Percentiles rank a stretch among this genome's conserved stretches.
These are phyloP conservation scores for Dioszegia aurantiaca DNA, from an alignment of 768 basidiomycete genomes.

Conservation along the genomic window DNA sequence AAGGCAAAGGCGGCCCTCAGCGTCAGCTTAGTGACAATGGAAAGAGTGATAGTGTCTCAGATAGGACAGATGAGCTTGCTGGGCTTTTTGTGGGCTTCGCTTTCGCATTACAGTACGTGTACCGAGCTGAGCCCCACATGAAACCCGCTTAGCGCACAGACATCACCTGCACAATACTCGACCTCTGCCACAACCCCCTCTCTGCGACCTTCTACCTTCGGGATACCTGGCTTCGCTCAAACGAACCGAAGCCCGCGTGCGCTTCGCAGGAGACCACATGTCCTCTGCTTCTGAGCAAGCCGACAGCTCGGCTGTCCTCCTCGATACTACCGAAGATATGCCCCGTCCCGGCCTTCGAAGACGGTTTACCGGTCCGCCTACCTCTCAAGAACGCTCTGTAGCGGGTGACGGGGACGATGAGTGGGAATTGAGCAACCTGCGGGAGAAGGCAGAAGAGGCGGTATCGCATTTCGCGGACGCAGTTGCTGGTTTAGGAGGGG, in stretches of 20 bases:
- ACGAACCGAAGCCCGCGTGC: conserved; percentile 47
- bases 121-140: background rate
- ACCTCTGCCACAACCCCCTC: conserved; percentile 44
- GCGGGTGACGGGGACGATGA: conserved; percentile 21
- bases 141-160: conserved; percentile 18
- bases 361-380: conserved; percentile 35
- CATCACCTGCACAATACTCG: conserved; percentile 45
- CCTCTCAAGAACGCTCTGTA: conserved; percentile 20
- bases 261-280: conserved; percentile 41
- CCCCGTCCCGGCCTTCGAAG: conserved; percentile 34
- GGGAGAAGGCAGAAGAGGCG: conserved; percentile 35
- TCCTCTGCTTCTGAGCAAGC: background rate
- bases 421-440: conserved; percentile 35
- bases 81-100: conserved; percentile 46
- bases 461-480: conserved; percentile 32
- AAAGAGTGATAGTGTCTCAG: conserved; percentile 14
- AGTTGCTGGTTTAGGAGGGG: conserved; percentile 16
- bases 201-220: conserved; percentile 47
- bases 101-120: conserved; percentile 49
- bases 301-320: background rate
- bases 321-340: conserved; percentile 2
- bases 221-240: conserved; percentile 47
- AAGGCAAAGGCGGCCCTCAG: background rate
- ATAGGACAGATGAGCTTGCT: conserved; percentile 41
- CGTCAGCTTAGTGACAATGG: background rate